These are phyloP conservation scores for Botrytis paeoniae DNA, from an alignment of 2,329 filamentous ascomycete genomes.

Conservation along the genomic window DNA sequence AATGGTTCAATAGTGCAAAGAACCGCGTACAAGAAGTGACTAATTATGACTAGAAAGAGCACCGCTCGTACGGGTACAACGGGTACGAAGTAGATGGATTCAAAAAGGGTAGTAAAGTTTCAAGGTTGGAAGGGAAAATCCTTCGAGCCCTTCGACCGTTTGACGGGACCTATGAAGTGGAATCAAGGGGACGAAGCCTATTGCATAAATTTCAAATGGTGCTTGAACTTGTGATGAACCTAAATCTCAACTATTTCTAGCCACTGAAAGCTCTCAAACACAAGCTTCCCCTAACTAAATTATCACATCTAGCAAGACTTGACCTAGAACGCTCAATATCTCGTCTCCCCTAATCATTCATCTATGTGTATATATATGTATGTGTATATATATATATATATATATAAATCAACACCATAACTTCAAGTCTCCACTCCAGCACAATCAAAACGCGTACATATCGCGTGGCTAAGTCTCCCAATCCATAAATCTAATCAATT, in stretches of 20 bases:
- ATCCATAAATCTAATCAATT: neutral
- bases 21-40: too few relatives aligned
- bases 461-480: neutral
- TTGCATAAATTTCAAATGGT: neutral
- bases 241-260: neutral
- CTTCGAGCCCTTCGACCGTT: conserved; percentile 1
- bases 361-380: too few relatives aligned
- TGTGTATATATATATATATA: too few relatives aligned
- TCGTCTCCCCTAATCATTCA: neutral
- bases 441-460: neutral
- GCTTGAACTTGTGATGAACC: conserved; percentile 1
- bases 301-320: neutral
- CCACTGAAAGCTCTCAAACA: neutral
- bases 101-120: neutral
- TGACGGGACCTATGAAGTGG: neutral
- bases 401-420: neutral
- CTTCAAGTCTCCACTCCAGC: neutral
- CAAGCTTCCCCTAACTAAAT: neutral
- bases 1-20: neutral
- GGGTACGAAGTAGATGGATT: neutral
- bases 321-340: neutral
- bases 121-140: neutral
- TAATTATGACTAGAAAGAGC: neutral
- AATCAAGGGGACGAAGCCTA: neutral
- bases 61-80: neutral